Conservation (phyloP, 2,329 filamentous ascomycete genomes). For the Beauveria caledonica region DNA sequence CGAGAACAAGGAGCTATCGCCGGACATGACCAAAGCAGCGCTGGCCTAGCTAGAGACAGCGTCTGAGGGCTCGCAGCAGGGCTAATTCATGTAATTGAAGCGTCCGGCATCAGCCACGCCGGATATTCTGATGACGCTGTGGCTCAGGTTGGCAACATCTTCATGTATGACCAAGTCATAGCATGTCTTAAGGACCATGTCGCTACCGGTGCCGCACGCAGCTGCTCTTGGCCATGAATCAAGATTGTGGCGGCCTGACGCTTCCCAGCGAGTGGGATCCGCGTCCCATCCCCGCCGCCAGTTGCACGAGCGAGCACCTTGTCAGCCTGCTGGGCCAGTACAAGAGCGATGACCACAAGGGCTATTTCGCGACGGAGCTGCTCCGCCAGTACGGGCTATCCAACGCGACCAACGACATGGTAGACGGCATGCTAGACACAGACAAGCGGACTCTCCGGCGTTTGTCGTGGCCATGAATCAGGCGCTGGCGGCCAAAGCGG, state of each 20-base stretch:
- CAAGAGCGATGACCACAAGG: slow-evolving; percentile 14
- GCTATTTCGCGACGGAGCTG: slow-evolving; percentile 13
- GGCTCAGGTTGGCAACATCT: slow-evolving; percentile 17
- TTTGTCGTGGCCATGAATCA: slow-evolving; percentile 13
- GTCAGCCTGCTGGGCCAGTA: slow-evolving; percentile 9
- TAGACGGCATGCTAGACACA: slow-evolving; percentile 9
- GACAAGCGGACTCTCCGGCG: slow-evolving; percentile 9
- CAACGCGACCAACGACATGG: slow-evolving; percentile 12
- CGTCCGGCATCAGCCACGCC: slow-evolving; percentile 19
- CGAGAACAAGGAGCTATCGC: slow-evolving; percentile 14
- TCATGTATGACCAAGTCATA: slow-evolving; percentile 21
- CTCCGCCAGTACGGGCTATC: slow-evolving; percentile 16
- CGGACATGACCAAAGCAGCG: slow-evolving; percentile 16
- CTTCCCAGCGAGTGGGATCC: slow-evolving; percentile 17
- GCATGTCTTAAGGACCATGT: slow-evolving; percentile 17
- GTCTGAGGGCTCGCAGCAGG: slow-evolving; percentile 11
- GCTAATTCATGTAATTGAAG: slow-evolving; percentile 21
- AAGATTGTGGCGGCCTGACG: slow-evolving; percentile 20
- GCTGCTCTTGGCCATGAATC: slow-evolving; percentile 19
- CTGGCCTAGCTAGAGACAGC: slow-evolving; percentile 15
- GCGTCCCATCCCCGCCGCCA: slow-evolving; percentile 12
- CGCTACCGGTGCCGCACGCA: slow-evolving; percentile 16
- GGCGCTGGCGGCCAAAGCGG: slow-evolving; percentile 12
- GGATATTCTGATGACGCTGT: slow-evolving; percentile 18
- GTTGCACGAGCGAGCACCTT: slow-evolving; percentile 15